phyloP scores from a whole-genome alignment of 1,139 yeast species.

The Pichia sorboxylosa region DNA sequence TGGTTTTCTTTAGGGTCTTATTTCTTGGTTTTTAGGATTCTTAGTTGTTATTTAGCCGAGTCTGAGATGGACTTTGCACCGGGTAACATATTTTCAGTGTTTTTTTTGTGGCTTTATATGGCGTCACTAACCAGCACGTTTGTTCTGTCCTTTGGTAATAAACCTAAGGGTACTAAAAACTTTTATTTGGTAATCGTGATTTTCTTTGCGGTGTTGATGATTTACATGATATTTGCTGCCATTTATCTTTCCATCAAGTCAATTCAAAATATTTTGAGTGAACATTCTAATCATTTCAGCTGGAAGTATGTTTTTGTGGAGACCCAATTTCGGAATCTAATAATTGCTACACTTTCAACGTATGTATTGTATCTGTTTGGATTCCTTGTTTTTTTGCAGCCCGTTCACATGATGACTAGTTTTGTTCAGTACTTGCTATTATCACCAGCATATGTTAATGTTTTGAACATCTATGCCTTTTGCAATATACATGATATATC shows the following conservation, averaged over 20 bases:
- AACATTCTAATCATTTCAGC: conserved; percentile 33
- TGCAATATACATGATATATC: conserved; percentile 80
- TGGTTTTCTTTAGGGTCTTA: conserved; percentile 76
- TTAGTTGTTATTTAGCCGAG: conserved; percentile 45
- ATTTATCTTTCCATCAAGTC: conserved; percentile 73
- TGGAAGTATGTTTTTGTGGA: conserved; percentile 44
- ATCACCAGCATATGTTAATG: conserved; percentile 69
- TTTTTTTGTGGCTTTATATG: conserved; percentile 80
- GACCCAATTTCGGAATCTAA: conserved; percentile 66
- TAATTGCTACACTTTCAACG: conserved; percentile 78
- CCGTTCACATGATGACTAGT: conserved; percentile 69
- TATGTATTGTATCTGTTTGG: conserved; percentile 71
- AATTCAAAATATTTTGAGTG: conserved; percentile 28
- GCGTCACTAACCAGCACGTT: conserved; percentile 86
- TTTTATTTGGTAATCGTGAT: conserved; percentile 75
- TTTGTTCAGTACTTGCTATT: conserved; percentile 59
- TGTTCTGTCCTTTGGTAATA: conserved; percentile 84
- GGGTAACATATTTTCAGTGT: conserved; percentile 62
- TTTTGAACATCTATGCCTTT: conserved; percentile 70
- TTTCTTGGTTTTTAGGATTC: conserved; percentile 59
- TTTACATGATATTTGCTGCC: conserved; percentile 84
- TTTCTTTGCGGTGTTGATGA: conserved; percentile 87
- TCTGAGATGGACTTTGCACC: conserved; percentile 40
- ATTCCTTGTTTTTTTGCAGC: conserved; percentile 64
- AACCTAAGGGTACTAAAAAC: conserved; percentile 82